phyloP scores from a whole-genome alignment of 192 early-diverging fungal genomes.

The Coemansia erecta region DNA sequence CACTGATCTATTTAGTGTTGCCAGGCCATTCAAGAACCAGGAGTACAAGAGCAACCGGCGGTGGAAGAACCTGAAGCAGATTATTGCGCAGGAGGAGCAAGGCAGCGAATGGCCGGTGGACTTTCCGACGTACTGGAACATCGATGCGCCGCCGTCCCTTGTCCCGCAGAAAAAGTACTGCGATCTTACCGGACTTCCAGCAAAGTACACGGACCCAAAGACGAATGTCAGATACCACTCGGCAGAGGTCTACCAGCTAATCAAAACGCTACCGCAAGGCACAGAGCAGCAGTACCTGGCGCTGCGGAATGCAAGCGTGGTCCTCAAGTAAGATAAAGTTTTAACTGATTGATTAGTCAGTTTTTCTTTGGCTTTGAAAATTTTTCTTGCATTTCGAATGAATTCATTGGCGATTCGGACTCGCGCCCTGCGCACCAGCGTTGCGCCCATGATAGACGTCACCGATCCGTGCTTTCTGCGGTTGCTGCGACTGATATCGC shows the following conservation, averaged over 20 bases:
- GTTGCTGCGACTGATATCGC: constrained; percentile 65
- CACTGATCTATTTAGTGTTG: constrained; percentile 36
- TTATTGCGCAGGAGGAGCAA: constrained; percentile 68
- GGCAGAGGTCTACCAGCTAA: constrained; percentile 75
- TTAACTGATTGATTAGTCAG: neutral
- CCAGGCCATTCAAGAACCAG: constrained; percentile 74
- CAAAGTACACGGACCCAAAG: constrained; percentile 86
- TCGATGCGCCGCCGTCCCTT: constrained; percentile 82
- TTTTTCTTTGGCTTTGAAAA: constrained; percentile 2
- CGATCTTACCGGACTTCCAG: constrained; percentile 85
- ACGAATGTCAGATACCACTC: constrained; percentile 79
- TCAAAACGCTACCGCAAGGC: constrained; percentile 68
- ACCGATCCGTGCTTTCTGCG: constrained; percentile 69
- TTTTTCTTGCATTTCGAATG: neutral
- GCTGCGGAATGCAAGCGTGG: constrained; percentile 74
- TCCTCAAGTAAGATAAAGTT: constrained; percentile 61
- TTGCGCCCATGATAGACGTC: constrained; percentile 78
- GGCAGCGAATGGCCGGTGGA: constrained; percentile 57
- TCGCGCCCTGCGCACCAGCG: constrained; percentile 48
- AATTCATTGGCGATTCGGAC: neutral
- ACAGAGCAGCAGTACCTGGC: constrained; percentile 79
- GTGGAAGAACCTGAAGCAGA: constrained; percentile 80
- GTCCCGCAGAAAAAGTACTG: constrained; percentile 86
- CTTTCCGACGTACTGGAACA: constrained; percentile 73
- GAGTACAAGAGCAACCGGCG: constrained; percentile 65